These are phyloP conservation scores for Brassica juncea DNA, from an alignment of 345 rosid genomes.

Conservation along the genomic window DNA sequence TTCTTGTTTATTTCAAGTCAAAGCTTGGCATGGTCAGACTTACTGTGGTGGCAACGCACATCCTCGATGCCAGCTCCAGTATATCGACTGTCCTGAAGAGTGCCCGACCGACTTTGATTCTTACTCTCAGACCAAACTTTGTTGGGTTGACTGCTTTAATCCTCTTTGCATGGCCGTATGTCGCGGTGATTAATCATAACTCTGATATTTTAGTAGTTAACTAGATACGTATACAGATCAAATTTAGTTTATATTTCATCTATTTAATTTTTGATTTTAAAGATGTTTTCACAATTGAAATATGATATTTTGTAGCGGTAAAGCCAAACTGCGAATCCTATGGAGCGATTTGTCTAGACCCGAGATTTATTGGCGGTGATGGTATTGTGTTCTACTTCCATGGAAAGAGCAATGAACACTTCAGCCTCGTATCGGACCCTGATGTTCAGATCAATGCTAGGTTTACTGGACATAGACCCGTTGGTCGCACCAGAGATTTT, in stretches of 20 bases:
- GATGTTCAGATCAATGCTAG: constrained; percentile 49
- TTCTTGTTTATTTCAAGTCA: constrained; percentile 13
- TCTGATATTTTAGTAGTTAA: too few species aligned
- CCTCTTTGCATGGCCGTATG: constrained; percentile 35
- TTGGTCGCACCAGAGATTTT: constrained; percentile 46
- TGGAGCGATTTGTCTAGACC: constrained; percentile 28
- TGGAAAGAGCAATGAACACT: constrained; percentile 50
- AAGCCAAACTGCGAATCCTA: constrained; percentile 10
- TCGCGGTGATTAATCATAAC: constrained; percentile 21
- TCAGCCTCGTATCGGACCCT: constrained; percentile 48
- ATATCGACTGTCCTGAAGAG: constrained; percentile 33
- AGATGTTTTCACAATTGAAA: neutral
- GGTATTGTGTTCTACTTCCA: constrained; percentile 37
- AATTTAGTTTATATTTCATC: neutral
- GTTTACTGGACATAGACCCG: constrained; percentile 54
- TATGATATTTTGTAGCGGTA: neutral
- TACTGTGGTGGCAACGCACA: constrained; percentile 9
- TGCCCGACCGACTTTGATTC: constrained; percentile 23
- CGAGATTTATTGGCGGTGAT: constrained; percentile 56
- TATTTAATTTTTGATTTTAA: neutral
- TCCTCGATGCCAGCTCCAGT: constrained; percentile 29
- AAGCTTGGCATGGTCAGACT: constrained; percentile 25
- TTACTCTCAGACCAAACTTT: constrained; percentile 28
- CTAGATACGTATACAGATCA: neutral
- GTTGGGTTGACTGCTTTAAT: constrained; percentile 35